Percentiles rank a stretch among this genome's conserved stretches.
phyloP scores from a whole-genome alignment of 164 flowering plant species.

The Nelumbo lutea region DNA sequence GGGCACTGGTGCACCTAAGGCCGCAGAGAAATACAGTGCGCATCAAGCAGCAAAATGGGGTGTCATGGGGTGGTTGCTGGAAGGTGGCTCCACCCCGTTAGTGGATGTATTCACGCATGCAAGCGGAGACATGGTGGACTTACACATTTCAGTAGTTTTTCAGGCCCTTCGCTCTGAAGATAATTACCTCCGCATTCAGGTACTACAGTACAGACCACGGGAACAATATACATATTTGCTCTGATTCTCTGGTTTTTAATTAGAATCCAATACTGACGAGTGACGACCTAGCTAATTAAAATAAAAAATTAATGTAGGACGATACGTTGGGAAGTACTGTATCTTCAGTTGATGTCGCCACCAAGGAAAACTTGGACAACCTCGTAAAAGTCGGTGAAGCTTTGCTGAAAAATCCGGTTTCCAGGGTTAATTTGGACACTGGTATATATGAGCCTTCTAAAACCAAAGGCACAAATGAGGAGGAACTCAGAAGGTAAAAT shows the following conservation, averaged over 20 bases:
- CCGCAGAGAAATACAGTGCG: slow-evolving; percentile 19
- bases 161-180: slow-evolving; percentile 24
- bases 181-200: slow-evolving; percentile 34
- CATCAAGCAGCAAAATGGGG: slow-evolving; percentile 33
- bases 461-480: slow-evolving; percentile 26
- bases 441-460: slow-evolving; percentile 19
- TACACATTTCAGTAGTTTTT: slow-evolving; percentile 20
- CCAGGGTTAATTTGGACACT: slow-evolving; percentile 30
- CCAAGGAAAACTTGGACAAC: slow-evolving; percentile 22
- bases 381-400: slow-evolving; percentile 29
- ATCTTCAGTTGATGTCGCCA: slow-evolving; percentile 29
- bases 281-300: no score
- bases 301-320: slow-evolving; percentile 5
- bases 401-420: slow-evolving; percentile 27
- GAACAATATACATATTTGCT: not conserved
- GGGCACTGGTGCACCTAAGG: slow-evolving; percentile 33
- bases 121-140: slow-evolving; percentile 32
- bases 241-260: no score
- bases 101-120: slow-evolving; percentile 24
- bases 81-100: slow-evolving; percentile 23
- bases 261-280: no score
- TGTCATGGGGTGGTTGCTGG: slow-evolving; percentile 21
- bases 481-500: slow-evolving; percentile 28
- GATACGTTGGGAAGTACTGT: slow-evolving; percentile 13
- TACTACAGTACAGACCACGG: not conserved